Evolutionary conservation across 306 rosid genomes (phyloP).

Genomic region (Pyrus pyrifolia): DNA sequence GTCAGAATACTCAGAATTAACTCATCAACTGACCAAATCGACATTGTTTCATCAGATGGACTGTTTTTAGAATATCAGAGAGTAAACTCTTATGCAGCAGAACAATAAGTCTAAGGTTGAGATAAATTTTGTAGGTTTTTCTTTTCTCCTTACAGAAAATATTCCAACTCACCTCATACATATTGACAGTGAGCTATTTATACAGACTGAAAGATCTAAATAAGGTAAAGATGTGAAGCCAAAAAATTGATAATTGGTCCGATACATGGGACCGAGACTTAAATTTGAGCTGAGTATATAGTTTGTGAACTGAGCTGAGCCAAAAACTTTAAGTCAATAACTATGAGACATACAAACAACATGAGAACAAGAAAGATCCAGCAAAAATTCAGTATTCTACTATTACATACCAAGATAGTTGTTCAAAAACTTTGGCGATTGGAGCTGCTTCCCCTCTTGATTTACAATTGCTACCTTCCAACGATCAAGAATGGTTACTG

Average conservation of each 20-base stretch:
- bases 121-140: not conserved
- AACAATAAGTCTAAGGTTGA: not conserved
- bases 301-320: not conserved
- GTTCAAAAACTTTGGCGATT: constrained; percentile 71
- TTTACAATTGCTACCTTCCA: constrained; percentile 74
- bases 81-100: not conserved
- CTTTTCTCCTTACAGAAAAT: not conserved
- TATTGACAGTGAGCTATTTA: not conserved
- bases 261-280: not conserved
- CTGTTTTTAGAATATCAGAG: not conserved
- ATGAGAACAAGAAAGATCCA: not conserved
- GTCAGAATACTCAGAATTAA: not conserved
- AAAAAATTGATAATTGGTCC: not conserved
- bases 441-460: constrained; percentile 63
- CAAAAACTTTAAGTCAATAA: not conserved
- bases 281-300: not conserved
- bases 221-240: not conserved
- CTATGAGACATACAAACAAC: not conserved
- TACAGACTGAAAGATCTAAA: not conserved
- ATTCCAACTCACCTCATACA: not conserved
- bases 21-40: not conserved
- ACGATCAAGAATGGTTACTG: constrained; percentile 95
- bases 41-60: not conserved
- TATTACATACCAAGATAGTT: constrained; percentile 83
- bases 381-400: not conserved